phyloP scores from a whole-genome alignment of 306 rosid species.

The Prunus mira region DNA sequence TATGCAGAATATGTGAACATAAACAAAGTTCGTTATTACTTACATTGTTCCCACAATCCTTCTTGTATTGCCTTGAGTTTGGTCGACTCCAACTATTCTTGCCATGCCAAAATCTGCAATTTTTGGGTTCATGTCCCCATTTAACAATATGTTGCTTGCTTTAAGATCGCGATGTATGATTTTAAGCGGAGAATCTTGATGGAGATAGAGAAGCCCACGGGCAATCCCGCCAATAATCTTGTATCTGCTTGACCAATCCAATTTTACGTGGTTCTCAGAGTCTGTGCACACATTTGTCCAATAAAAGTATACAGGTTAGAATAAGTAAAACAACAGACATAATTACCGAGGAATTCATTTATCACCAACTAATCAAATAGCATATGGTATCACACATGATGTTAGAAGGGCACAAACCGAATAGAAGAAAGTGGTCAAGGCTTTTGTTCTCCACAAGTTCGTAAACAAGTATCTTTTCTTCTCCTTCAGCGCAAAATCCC shows the following conservation, averaged over 20 bases:
- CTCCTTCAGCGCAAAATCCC: conserved; percentile 36
- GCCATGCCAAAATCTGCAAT: conserved; percentile 37
- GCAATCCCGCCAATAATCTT: conserved; percentile 29
- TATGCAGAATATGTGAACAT: background rate
- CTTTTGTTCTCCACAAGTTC: conserved; percentile 32
- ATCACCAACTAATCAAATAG: background rate
- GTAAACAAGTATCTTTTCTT: conserved; percentile 25
- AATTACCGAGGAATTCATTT: too few species aligned
- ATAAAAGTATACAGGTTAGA: background rate
- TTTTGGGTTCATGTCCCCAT: conserved; percentile 31
- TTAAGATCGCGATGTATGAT: conserved; percentile 42
- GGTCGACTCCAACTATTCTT: conserved; percentile 19
- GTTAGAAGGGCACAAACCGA: conserved; percentile 19
- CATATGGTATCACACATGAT: background rate
- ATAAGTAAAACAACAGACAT: background rate
- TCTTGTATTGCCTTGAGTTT: conserved; percentile 21
- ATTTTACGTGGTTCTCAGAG: background rate
- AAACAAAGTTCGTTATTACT: background rate
- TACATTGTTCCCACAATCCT: conserved; percentile 20
- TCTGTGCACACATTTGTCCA: background rate
- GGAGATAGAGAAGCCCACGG: conserved; percentile 31
- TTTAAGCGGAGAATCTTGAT: conserved; percentile 32
- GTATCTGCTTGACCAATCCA: conserved; percentile 31
- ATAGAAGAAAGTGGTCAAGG: conserved; percentile 29
- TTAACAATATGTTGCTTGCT: conserved; percentile 32